Percentiles rank a stretch among this genome's conserved stretches.
These are phyloP conservation scores for Luffa aegyptiaca DNA, from an alignment of 306 rosid species.

Conservation along the genomic window DNA sequence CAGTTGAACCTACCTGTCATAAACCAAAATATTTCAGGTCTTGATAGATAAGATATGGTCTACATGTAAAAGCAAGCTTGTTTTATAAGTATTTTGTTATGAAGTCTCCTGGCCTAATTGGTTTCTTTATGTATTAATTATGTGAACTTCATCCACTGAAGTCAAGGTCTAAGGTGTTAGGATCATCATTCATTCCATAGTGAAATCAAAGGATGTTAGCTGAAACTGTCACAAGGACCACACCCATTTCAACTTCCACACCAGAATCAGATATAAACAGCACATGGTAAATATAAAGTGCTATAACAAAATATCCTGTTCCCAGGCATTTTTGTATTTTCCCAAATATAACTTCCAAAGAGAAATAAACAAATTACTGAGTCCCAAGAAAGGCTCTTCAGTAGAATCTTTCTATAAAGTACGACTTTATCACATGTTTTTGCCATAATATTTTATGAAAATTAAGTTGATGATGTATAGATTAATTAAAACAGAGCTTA, in stretches of 20 bases:
- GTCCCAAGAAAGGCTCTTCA: background rate
- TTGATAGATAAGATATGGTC: background rate
- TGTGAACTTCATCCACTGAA: background rate
- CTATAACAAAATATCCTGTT: background rate
- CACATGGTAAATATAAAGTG: background rate
- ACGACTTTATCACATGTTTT: background rate
- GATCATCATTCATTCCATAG: background rate
- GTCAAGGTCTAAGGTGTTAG: background rate
- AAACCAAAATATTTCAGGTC: constrained; percentile 1
- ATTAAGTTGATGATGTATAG: background rate
- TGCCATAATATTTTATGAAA: background rate
- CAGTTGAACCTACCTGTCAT: constrained; percentile 63
- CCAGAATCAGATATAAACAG: background rate
- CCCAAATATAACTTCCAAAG: background rate
- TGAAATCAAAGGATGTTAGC: background rate
- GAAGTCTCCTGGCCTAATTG: background rate
- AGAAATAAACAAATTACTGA: background rate
- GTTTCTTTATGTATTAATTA: background rate
- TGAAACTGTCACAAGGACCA: background rate
- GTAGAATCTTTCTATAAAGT: background rate
- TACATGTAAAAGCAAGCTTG: background rate
- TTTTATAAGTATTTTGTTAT: background rate
- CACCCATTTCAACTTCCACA: background rate
- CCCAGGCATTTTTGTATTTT: background rate
- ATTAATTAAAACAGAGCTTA: background rate